Evolutionary conservation across 441 rosid genomes (phyloP).

Genomic region (Raphanus hybrid): DNA sequence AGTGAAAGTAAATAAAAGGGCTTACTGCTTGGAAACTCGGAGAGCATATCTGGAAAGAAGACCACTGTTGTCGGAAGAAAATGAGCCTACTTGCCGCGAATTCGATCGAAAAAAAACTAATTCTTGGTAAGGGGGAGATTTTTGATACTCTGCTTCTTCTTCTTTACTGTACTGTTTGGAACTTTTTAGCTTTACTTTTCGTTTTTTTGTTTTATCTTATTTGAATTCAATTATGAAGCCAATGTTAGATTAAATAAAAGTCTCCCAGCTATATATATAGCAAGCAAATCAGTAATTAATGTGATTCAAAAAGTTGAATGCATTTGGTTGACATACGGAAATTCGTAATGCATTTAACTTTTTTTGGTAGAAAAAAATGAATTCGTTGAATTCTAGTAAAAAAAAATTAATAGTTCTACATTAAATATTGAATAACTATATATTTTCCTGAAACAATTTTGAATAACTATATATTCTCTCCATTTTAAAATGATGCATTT

Average conservation of each 20-base stretch:
- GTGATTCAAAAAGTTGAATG: constrained; percentile 22
- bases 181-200: background rate
- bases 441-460: too few species aligned
- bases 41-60: constrained; percentile 29
- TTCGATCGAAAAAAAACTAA: constrained; percentile 33
- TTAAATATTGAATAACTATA: background rate
- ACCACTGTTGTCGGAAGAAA: constrained; percentile 29
- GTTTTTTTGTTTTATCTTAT: background rate
- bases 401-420: background rate
- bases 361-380: background rate
- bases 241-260: background rate
- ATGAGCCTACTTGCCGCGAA: constrained; percentile 32
- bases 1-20: constrained; percentile 25
- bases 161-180: constrained; percentile 16
- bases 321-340: constrained; percentile 14
- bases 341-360: constrained; percentile 1
- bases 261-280: background rate
- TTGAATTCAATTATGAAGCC: background rate
- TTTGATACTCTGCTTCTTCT: background rate
- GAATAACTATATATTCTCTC: too few species aligned
- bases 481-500: too few species aligned
- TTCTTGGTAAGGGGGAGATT: constrained; percentile 21
- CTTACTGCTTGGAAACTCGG: constrained; percentile 29
- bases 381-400: constrained; percentile 17
- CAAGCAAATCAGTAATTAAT: constrained; percentile 5